Conservation (phyloP, 2,329 filamentous ascomycete genomes). For the Laburnicola sp. region DNA sequence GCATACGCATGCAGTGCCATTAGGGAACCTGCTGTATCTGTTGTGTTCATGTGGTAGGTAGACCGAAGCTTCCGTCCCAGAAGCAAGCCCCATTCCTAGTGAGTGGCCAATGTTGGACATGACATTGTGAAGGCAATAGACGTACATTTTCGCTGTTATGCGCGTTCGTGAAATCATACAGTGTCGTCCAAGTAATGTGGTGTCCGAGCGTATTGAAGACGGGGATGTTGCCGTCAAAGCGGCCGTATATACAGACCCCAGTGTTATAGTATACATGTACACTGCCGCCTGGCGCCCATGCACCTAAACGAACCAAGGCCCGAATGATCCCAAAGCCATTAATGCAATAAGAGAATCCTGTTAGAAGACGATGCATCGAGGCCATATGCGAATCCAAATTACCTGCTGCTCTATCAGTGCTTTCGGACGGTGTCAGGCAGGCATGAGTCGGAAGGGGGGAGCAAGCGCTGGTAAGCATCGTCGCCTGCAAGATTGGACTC, state of each 20-base stretch:
- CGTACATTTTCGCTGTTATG: background rate
- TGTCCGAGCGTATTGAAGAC: conserved; percentile 27
- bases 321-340: background rate
- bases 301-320: conserved; percentile 12
- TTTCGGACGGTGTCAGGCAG: conserved; percentile 47
- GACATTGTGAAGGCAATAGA: too few relatives aligned
- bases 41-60: background rate
- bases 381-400: conserved; percentile 3
- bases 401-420: conserved; percentile 19
- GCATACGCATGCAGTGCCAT: background rate
- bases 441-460: conserved; percentile 53
- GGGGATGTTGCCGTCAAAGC: conserved; percentile 19
- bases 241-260: conserved; percentile 21
- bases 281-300: conserved; percentile 22
- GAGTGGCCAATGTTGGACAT: background rate
- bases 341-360: conserved; percentile 6
- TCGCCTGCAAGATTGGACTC: conserved; percentile 48
- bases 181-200: conserved; percentile 26
- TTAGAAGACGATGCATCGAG: conserved; percentile 3
- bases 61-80: background rate
- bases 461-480: conserved; percentile 50
- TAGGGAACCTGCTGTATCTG: too few relatives aligned
- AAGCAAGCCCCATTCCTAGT: background rate
- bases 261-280: conserved; percentile 26
- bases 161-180: conserved; percentile 5